Conservation (phyloP, 805 yeast species). For the Saccharomycopsis oosterbeekiorum region DNA sequence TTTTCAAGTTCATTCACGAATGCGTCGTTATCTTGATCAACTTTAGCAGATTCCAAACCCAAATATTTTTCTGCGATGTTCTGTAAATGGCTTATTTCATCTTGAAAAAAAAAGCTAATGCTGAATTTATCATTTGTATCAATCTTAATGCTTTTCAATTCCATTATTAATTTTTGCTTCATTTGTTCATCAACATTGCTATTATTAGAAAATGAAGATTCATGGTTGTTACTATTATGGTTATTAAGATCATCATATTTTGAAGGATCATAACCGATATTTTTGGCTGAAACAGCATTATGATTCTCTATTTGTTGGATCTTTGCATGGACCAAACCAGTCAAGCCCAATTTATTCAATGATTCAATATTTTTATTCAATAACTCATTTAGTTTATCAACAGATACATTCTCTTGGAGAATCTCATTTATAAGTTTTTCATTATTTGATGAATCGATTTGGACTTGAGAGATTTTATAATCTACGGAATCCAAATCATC, state of each 20-base stretch:
- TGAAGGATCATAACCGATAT: background rate
- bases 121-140: slow-evolving; percentile 9
- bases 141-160: background rate
- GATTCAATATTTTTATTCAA: background rate
- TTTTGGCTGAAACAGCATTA: too few relatives aligned
- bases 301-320: background rate
- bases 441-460: background rate
- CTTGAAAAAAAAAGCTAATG: slow-evolving; percentile 10
- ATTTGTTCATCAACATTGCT: background rate
- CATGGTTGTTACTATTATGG: background rate
- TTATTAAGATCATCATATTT: too few relatives aligned
- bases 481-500: slow-evolving; percentile 12
- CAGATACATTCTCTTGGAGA: background rate
- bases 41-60: too few relatives aligned
- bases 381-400: background rate
- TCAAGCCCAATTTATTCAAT: background rate
- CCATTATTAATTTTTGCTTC: background rate
- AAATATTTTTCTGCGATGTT: background rate
- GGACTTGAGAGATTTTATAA: slow-evolving; percentile 9
- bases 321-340: background rate
- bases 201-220: background rate
- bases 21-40: background rate
- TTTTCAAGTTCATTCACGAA: background rate
- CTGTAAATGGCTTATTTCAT: background rate
- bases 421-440: background rate